Base-by-base conservation (phyloP, 805 yeast species). In the Tetrapisispora iriomotensis region DNA sequence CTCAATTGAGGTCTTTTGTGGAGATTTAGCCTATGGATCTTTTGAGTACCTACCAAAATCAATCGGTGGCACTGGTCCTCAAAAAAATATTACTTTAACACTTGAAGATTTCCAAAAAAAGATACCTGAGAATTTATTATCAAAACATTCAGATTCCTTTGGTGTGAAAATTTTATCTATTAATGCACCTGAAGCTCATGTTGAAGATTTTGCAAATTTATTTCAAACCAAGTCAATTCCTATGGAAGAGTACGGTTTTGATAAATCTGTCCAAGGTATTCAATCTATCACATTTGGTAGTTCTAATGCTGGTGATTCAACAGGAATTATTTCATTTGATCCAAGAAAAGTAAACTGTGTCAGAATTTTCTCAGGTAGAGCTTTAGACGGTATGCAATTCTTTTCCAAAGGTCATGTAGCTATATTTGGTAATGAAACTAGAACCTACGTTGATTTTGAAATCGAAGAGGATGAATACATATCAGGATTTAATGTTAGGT, bases 321-420 rank as follows among this genome's bases (percentile, higher is more conserved):
- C 41, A 29, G 66, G 41, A 15, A 46, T 28, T 51, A 57, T 56
- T 14, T 50, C 57, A 3, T 43, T 59, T 13, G 54, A 54, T 42
- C 41, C 54, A 2, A 46, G 46, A 39, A 43, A 44, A 21, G 64
- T 82, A 2, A 58, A 54, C n/a, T 67, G 66, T 36, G 71, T 87
- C 1, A 69, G 85, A 41, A 71, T 87, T 0, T 80, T 75, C 46
- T 75, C 79, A 47, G 96, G 95, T 2, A 56, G 62, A 18, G 94
- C 94, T 0, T 60, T 92, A 17, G 95, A 88, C 60, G 97, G 97
- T 5, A 50, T 90, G 13, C 75, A 77, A 41, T 69, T 87, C 25
- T 66, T 56, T 47, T 66, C 64, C 21, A 42, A 45, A 31, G 40
- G 37, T 30, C 3, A 25, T 15, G 50, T 47, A 24, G 47, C 48